phyloP scores from a whole-genome alignment of 1,284 basidiomycete species.

The Papiliotrema nemorosa region DNA sequence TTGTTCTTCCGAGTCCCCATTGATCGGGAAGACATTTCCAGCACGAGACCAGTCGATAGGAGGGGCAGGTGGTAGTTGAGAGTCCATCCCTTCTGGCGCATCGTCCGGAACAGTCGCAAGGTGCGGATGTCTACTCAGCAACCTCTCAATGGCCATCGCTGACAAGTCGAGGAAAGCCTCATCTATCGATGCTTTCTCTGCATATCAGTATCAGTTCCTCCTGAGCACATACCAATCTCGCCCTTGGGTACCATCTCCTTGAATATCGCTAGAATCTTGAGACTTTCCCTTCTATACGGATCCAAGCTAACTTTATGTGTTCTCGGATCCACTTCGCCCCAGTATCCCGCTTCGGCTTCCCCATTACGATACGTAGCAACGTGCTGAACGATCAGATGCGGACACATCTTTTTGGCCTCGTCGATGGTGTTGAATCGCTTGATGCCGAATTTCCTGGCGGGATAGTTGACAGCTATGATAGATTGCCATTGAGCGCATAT shows the following conservation, averaged over 20 bases:
- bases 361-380: conserved; percentile 88
- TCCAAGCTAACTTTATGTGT: conserved; percentile 98
- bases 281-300: conserved; percentile 84
- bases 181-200: conserved; percentile 70
- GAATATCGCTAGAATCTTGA: conserved; percentile 83
- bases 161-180: conserved; percentile 86
- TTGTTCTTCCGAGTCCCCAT: conserved; percentile 45
- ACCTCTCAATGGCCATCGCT: conserved; percentile 64
- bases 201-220: neutral
- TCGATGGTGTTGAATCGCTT: conserved; percentile 57
- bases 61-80: conserved; percentile 74
- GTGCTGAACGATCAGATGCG: conserved; percentile 78
- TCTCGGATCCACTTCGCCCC: conserved; percentile 74
- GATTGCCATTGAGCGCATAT: conserved; percentile 91
- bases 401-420: conserved; percentile 81
- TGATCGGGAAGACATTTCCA: conserved; percentile 67
- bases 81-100: conserved; percentile 70
- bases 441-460: conserved; percentile 85
- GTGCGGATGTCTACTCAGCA: conserved; percentile 72
- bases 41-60: conserved; percentile 62
- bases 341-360: conserved; percentile 81
- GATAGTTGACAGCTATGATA: conserved; percentile 91
- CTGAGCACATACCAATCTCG: conserved; percentile 58
- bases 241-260: conserved; percentile 67
- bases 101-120: conserved; percentile 66